Base-by-base conservation (phyloP, 2,329 filamentous ascomycete genomes). In the Onygenales sp. region DNA sequence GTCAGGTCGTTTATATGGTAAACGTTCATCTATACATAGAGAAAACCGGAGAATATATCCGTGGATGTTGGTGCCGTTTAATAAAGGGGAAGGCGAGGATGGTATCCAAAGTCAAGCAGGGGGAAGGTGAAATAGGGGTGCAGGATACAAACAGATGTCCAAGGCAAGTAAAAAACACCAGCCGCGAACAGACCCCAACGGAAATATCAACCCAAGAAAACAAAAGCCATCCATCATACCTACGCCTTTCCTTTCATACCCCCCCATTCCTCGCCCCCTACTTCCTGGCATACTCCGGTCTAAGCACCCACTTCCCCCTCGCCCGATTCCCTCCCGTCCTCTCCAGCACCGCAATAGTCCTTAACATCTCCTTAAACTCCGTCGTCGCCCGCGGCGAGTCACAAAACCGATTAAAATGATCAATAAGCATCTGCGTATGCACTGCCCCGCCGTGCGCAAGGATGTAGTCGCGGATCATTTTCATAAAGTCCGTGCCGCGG, bases 351-450 rank as follows among this genome's bases (percentile, higher is more conserved):
- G 92, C 92, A 62, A 95, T 86, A 56, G 77, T 77, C 61, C 87
- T 84, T 52, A 97, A 72, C 61, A 89, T 89, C 61, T 81, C 77
- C 70, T 90, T 92, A 67, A 97, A 97, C 66, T 90, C 86, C 14
- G 82, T 80, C 50, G 84, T 85, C 56, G 87, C 80, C 56, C 82
- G 79, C 31, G 77, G 70, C 43, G 82, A 87, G 21, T 79, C 80
- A 65, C 89, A 95, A 62, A 84, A 87, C 11, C 82, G 81, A 68
- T 91, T 88, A 69, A 96, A 97, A 63, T 95, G 89, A 63, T 95
- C 87, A 27, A 95, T 86, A 44, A 96, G 71, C 76, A 89, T 85
- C 72, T 94, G 89, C 42, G 87, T 91, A 4, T 88, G 84, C 5
- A 87, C 88, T 36, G 81, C 79, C 3, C 90, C 90, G 8, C 87